Conservation (phyloP, 1,139 yeast genomes). For the Kodamaea plutei region DNA sequence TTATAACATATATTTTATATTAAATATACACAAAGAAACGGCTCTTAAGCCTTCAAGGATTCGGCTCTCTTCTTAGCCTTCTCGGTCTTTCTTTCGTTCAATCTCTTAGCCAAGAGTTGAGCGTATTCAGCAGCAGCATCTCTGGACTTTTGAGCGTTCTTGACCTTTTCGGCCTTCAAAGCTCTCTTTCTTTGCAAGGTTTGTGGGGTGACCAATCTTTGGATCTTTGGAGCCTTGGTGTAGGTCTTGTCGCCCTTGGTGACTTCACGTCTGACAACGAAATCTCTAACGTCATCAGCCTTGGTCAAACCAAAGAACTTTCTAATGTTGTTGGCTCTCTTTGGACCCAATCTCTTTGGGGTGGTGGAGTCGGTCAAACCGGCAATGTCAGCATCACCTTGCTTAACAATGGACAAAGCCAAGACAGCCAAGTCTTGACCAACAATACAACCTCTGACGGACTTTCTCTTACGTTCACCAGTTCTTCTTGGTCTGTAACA, state of each 20-base stretch:
- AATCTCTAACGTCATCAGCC: slow-evolving; percentile 94
- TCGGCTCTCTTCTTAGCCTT: slow-evolving; percentile 99
- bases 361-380: slow-evolving; percentile 93
- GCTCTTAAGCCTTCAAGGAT: slow-evolving; percentile 85
- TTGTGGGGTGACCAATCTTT: slow-evolving; percentile 99
- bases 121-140: slow-evolving; percentile 99
- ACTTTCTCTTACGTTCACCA: slow-evolving; percentile 99
- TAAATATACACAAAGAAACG: slow-evolving; percentile 11
- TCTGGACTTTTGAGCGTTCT: slow-evolving; percentile 98
- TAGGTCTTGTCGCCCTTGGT: slow-evolving; percentile 97
- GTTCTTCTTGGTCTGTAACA: slow-evolving; percentile 99
- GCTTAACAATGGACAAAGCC: slow-evolving; percentile 90
- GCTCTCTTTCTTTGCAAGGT: slow-evolving; percentile 99
- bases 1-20: slow-evolving; percentile 8
- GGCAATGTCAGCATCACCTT: slow-evolving; percentile 93
- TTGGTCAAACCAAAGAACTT: slow-evolving; percentile 98
- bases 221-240: slow-evolving; percentile 99
- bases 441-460: slow-evolving; percentile 99
- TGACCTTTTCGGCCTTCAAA: slow-evolving; percentile 87
- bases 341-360: slow-evolving; percentile 99
- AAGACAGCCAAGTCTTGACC: slow-evolving; percentile 96
- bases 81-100: slow-evolving; percentile 97
- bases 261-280: slow-evolving; percentile 97
- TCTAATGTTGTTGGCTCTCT: slow-evolving; percentile 99
- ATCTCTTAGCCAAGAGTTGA: slow-evolving; percentile 96